phyloP scores from a whole-genome alignment of 192 early-diverging fungal genomes.

The Helicostylum pulchrum region DNA sequence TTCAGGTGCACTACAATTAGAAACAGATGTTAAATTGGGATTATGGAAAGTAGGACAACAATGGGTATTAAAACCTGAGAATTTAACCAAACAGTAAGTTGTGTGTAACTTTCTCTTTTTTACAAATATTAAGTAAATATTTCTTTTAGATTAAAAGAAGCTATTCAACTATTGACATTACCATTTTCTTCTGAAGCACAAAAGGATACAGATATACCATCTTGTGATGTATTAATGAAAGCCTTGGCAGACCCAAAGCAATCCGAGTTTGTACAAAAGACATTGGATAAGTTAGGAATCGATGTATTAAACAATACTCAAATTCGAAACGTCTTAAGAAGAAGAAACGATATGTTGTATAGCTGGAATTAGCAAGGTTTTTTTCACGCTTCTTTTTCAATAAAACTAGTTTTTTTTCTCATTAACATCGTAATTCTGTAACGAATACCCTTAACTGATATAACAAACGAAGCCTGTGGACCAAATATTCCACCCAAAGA shows the following conservation, averaged over 20 bases:
- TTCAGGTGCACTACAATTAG: conserved; percentile 44
- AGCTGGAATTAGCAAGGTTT: conserved; percentile 20
- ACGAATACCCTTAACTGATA: no score
- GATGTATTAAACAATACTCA: conserved; percentile 22
- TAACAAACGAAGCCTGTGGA: no score
- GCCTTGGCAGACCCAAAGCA: conserved; percentile 1
- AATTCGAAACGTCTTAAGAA: conserved; percentile 28
- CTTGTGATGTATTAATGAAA: conserved; percentile 20
- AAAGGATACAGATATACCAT: not conserved
- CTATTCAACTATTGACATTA: conserved; percentile 23
- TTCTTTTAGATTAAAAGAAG: conserved; percentile 27
- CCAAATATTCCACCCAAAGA: no score
- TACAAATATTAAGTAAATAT: not conserved
- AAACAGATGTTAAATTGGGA: conserved; percentile 44
- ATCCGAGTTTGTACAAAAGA: not conserved
- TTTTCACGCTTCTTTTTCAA: no score
- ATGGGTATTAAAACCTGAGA: conserved; percentile 52
- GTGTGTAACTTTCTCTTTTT: not conserved
- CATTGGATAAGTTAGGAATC: conserved; percentile 11
- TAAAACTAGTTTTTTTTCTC: no score
- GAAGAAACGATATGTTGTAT: conserved; percentile 30
- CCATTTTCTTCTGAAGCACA: conserved; percentile 1
- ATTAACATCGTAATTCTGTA: no score
- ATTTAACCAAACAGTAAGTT: conserved; percentile 43
- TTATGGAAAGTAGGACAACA: conserved; percentile 39